Percentiles rank a stretch among this genome's conserved stretches.
Evolutionary conservation across 169 alveolate species (phyloP).

Genomic region (Plasmodium knowlesi): DNA sequence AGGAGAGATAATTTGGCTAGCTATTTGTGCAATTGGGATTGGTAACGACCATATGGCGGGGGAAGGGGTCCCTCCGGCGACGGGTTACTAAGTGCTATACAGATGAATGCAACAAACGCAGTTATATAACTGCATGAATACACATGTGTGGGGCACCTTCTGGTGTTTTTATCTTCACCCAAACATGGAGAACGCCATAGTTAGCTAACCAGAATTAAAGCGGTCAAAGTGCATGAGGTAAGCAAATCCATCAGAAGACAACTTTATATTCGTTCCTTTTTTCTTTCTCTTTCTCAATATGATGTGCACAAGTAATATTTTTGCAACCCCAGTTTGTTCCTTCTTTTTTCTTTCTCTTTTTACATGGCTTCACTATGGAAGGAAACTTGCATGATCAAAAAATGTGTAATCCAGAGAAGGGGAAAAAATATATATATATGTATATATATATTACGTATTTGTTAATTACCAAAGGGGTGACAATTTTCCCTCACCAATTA

Average conservation of each 20-base stretch:
- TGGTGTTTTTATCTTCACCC: not conserved
- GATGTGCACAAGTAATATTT: not conserved
- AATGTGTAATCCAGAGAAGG: not conserved
- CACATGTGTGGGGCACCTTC: not conserved
- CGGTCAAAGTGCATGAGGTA: conserved; percentile 11
- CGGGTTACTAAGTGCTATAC: not conserved
- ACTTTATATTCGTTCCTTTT: not conserved
- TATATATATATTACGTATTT: not conserved
- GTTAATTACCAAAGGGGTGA: not conserved
- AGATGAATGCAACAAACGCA: not conserved
- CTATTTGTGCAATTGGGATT: not conserved
- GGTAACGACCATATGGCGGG: not conserved
- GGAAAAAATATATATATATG: too few relatives aligned
- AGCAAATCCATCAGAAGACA: conserved; percentile 54
- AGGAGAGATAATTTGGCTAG: not conserved
- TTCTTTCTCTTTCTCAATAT: not conserved
- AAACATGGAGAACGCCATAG: not conserved
- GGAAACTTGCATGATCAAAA: not conserved
- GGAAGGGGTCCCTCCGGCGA: not conserved
- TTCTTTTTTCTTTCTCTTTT: conserved; percentile 8
- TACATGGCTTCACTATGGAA: not conserved
- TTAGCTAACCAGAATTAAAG: conserved; percentile 51
- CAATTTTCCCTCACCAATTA: not conserved
- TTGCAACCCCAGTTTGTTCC: conserved; percentile 10
- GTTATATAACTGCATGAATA: not conserved